phyloP scores from a whole-genome alignment of 306 rosid genomes.

The Betula pendula region DNA sequence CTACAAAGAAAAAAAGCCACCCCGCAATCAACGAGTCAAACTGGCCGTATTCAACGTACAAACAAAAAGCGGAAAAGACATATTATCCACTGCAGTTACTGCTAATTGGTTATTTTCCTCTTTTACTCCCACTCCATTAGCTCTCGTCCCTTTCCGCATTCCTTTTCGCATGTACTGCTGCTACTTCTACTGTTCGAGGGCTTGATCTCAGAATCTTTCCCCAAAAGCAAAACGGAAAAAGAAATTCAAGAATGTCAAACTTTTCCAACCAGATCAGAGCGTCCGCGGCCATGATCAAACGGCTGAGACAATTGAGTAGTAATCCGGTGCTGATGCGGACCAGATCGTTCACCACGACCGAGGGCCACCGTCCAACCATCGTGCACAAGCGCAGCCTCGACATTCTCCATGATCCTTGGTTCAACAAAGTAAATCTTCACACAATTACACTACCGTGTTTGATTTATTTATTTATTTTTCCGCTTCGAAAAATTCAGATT shows the following conservation, averaged over 20 bases:
- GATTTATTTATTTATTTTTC: neutral
- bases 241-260: constrained; percentile 37
- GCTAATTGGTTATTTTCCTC: too few species aligned
- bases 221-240: neutral
- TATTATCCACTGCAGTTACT: too few species aligned
- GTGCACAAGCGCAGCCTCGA: constrained; percentile 94
- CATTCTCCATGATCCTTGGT: constrained; percentile 98
- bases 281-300: constrained; percentile 53
- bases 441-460: neutral
- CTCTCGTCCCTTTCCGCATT: neutral
- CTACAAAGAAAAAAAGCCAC: too few species aligned
- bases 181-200: neutral
- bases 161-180: neutral
- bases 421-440: constrained; percentile 60
- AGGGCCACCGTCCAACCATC: constrained; percentile 81
- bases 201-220: neutral
- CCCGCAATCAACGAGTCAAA: too few species aligned
- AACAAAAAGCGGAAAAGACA: too few species aligned
- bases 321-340: constrained; percentile 33
- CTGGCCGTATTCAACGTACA: too few species aligned
- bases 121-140: neutral
- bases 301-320: constrained; percentile 36
- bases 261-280: constrained; percentile 53
- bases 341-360: constrained; percentile 74
- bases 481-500: too few species aligned